Conservation (phyloP, 78 protist genomes). For the Carpediemonas membranifera region DNA sequence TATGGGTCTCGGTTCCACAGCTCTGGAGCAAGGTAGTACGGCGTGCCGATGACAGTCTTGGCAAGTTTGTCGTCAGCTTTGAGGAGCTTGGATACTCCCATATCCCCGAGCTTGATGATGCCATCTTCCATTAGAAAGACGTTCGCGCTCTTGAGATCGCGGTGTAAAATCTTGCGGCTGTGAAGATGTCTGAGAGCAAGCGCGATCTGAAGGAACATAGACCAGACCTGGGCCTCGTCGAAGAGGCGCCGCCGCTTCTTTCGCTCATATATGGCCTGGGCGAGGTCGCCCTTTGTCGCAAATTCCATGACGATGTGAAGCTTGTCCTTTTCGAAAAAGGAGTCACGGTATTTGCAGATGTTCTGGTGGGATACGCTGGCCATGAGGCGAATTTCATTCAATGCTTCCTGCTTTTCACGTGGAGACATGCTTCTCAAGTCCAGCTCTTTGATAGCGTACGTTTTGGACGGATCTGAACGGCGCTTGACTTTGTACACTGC, state of each 20-base stretch:
- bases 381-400: constrained; percentile 25
- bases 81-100: constrained; percentile 44
- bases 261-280: constrained; percentile 6
- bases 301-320: constrained; percentile 42
- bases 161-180: constrained; percentile 60
- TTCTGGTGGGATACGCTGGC: constrained; percentile 29
- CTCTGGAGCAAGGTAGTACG: constrained; percentile 64
- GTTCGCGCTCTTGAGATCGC: constrained; percentile 74
- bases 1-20: constrained; percentile 38
- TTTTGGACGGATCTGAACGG: not conserved
- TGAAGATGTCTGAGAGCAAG: constrained; percentile 64
- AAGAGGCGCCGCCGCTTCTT: not conserved
- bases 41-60: constrained; percentile 44
- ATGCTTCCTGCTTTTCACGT: constrained; percentile 14
- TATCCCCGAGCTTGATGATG: constrained; percentile 76
- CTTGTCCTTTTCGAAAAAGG: constrained; percentile 24
- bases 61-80: constrained; percentile 1
- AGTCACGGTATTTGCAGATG: constrained; percentile 60
- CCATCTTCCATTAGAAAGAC: constrained; percentile 48
- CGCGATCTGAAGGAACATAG: constrained; percentile 54
- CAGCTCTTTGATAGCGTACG: constrained; percentile 4
- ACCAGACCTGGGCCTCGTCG: constrained; percentile 21
- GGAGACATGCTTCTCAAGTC: not conserved
- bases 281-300: constrained; percentile 44
- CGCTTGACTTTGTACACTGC: not conserved